Conservation (phyloP, 2,329 filamentous ascomycete species). For the Orbilia blumenaviensis region DNA sequence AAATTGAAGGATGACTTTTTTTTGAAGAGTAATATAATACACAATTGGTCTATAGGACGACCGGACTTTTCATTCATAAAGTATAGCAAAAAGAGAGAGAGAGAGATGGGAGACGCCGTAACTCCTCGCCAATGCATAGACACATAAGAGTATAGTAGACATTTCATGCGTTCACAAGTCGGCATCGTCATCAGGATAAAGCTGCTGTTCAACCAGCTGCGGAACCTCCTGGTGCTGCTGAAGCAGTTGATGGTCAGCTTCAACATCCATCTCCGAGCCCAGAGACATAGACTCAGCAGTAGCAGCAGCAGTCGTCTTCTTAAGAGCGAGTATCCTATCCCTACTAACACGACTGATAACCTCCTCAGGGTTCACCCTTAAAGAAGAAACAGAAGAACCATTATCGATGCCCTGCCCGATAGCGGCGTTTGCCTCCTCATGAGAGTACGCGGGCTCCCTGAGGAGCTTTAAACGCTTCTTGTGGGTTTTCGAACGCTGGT, state of each 20-base stretch:
- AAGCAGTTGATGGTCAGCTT: too few species aligned
- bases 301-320: neutral
- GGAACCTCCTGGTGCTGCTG: conserved; percentile 5
- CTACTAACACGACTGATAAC: conserved; percentile 25
- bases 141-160: neutral
- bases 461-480: conserved; percentile 80
- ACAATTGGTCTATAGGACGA: too few species aligned
- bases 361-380: conserved; percentile 22
- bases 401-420: conserved; percentile 77
- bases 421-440: conserved; percentile 84
- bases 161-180: conserved; percentile 21
- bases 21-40: too few species aligned
- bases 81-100: too few species aligned
- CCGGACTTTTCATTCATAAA: too few species aligned
- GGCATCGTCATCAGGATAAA: conserved; percentile 18
- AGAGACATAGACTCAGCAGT: neutral
- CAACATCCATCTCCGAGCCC: conserved; percentile 30
- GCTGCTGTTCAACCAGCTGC: conserved; percentile 13
- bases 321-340: conserved; percentile 7
- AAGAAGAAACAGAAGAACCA: conserved; percentile 59
- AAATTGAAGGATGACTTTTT: conserved; percentile 8
- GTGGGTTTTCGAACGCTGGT: conserved; percentile 89
- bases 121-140: conserved; percentile 20
- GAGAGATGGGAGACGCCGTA: too few species aligned
- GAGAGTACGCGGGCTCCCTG: conserved; percentile 83